Evolutionary conservation across 495 filamentous ascomycete genomes (phyloP).

Genomic region (Penicillium robsamsonii): DNA sequence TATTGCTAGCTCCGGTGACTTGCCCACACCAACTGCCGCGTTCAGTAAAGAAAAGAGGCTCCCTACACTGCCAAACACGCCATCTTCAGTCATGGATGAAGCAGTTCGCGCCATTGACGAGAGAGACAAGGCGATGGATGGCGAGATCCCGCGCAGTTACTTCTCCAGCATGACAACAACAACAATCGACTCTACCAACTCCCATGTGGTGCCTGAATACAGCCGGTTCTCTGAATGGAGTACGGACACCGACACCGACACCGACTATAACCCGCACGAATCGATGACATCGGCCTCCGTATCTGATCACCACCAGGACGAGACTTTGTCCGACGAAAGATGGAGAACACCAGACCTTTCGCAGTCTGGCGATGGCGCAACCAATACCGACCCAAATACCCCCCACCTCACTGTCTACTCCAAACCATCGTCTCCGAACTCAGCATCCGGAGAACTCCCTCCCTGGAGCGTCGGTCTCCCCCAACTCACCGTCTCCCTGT

Average conservation of each 20-base stretch:
- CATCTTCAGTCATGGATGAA: slow-evolving; percentile 50
- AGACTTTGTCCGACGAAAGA: slow-evolving; percentile 22
- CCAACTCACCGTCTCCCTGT: slow-evolving; percentile 34
- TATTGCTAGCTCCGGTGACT: slow-evolving; percentile 17
- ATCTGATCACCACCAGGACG: slow-evolving; percentile 26
- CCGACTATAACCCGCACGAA: slow-evolving; percentile 34
- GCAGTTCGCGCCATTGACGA: slow-evolving; percentile 44
- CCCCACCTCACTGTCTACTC: slow-evolving; percentile 40
- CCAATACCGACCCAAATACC: slow-evolving; percentile 39
- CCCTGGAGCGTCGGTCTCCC: slow-evolving; percentile 30
- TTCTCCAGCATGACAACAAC: slow-evolving; percentile 46
- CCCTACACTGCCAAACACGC: slow-evolving; percentile 47
- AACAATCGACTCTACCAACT: slow-evolving; percentile 34
- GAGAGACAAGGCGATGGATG: slow-evolving; percentile 34
- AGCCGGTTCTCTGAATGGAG: slow-evolving; percentile 53
- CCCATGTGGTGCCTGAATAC: slow-evolving; percentile 28
- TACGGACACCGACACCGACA: slow-evolving; percentile 42
- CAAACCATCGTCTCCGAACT: slow-evolving; percentile 37
- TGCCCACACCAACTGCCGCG: slow-evolving; percentile 32
- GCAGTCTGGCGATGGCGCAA: slow-evolving; percentile 23
- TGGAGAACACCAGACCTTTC: slow-evolving; percentile 29
- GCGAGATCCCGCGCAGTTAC: slow-evolving; percentile 37
- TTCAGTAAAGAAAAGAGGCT: slow-evolving; percentile 41
- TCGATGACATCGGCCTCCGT: slow-evolving; percentile 40
- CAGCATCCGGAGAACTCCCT: slow-evolving; percentile 31